These are phyloP conservation scores for Cyanidioschyzon merolae DNA, from an alignment of 23 red algal genomes.

Conservation along the genomic window DNA sequence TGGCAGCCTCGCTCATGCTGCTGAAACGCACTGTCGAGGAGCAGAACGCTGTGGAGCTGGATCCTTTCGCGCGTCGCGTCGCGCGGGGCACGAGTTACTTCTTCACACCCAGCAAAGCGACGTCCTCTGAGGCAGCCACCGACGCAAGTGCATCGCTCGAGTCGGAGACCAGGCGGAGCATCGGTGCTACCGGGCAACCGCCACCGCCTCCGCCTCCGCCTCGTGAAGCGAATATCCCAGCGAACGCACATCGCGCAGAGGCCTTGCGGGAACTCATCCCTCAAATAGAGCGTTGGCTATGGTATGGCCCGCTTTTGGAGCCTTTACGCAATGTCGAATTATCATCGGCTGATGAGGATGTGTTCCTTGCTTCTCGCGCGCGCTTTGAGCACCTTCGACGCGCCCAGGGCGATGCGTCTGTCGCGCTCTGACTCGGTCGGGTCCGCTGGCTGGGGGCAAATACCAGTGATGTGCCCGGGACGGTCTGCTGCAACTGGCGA, in stretches of 20 bases:
- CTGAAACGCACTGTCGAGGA: not conserved
- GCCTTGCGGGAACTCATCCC: not conserved
- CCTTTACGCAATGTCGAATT: not conserved
- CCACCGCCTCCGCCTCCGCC: no score
- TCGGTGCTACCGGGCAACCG: not conserved
- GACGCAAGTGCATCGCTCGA: not conserved
- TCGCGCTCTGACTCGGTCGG: no score
- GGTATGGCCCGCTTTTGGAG: slow-evolving; percentile 4
- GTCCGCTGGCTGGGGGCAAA: no score
- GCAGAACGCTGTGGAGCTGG: not conserved
- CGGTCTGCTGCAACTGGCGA: no score
- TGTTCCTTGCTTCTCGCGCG: not conserved
- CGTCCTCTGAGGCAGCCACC: not conserved
- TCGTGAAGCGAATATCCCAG: not conserved
- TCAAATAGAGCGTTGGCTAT: slow-evolving; percentile 3
- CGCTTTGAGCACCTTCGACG: not conserved
- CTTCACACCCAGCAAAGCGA: not conserved
- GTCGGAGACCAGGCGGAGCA: not conserved
- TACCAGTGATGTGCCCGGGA: no score
- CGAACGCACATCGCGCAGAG: not conserved
- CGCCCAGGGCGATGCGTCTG: not conserved
- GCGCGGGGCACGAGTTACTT: slow-evolving; percentile 4
- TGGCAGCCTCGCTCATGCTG: not conserved
- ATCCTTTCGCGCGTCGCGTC: not conserved
- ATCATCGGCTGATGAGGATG: not conserved